Percentiles rank a stretch among this genome's conserved stretches.
phyloP scores from a whole-genome alignment of 257 asterid genomes.

The Apocynum venetum region DNA sequence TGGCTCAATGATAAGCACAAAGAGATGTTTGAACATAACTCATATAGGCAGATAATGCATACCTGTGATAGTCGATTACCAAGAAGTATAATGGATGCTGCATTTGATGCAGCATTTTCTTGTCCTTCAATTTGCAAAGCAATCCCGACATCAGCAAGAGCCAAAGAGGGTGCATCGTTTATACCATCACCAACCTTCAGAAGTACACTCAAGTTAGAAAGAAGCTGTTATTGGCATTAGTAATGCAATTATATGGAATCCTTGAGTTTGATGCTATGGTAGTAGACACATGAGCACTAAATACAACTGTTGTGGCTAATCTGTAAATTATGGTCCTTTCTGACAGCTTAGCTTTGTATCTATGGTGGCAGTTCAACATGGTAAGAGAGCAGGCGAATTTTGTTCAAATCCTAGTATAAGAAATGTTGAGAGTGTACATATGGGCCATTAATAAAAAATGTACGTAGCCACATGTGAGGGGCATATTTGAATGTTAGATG shows the following conservation, averaged over 20 bases:
- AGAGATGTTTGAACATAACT: background rate
- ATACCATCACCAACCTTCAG: constrained; percentile 97
- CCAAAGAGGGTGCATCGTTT: constrained; percentile 96
- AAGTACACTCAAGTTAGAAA: constrained; percentile 13
- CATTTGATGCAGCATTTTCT: constrained; percentile 98
- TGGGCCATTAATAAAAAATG: background rate
- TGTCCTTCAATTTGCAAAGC: constrained; percentile 92
- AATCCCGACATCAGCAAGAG: constrained; percentile 95
- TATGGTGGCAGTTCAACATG: constrained; percentile 1
- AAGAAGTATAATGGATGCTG: constrained; percentile 87
- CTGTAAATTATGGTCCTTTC: background rate
- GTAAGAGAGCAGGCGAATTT: background rate
- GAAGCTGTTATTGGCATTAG: background rate
- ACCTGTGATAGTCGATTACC: constrained; percentile 95
- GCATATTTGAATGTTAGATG: background rate
- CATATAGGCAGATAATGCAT: background rate
- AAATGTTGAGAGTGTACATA: background rate
- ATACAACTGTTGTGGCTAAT: background rate
- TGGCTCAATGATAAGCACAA: background rate
- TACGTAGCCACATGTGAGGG: background rate
- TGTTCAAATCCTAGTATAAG: background rate
- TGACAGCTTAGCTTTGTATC: background rate
- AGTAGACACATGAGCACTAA: background rate
- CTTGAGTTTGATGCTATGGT: background rate
- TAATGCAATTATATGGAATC: background rate